These are phyloP conservation scores for Hypoxylon cercidicola DNA, from an alignment of 495 filamentous ascomycete species.

Conservation along the genomic window DNA sequence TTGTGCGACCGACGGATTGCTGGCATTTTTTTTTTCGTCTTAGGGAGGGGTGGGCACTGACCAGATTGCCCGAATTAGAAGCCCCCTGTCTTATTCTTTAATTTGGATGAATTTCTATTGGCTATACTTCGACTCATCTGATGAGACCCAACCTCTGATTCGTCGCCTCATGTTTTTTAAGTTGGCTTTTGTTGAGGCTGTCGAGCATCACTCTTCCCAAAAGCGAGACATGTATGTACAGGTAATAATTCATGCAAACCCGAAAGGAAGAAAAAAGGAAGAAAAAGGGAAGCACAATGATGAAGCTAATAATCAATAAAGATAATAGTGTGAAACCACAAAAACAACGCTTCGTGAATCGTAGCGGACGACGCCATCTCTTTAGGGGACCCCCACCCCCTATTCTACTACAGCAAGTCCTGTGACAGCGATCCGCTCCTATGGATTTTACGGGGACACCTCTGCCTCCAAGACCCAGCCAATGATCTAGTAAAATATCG, in stretches of 20 bases:
- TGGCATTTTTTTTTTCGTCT: slow-evolving; percentile 30
- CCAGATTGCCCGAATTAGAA: slow-evolving; percentile 28
- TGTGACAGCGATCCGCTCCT: slow-evolving; percentile 9
- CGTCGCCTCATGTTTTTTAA: slow-evolving; percentile 41
- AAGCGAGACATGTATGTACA: slow-evolving; percentile 24
- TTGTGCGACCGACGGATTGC: slow-evolving; percentile 33
- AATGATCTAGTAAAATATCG: slow-evolving; percentile 29
- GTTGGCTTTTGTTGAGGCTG: slow-evolving; percentile 39
- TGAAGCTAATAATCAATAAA: not conserved
- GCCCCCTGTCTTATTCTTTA: slow-evolving; percentile 15
- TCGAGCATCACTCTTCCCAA: slow-evolving; percentile 23
- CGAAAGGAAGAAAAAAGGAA: slow-evolving; percentile 10
- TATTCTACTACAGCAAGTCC: slow-evolving; percentile 17
- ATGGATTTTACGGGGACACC: slow-evolving; percentile 17
- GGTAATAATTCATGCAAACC: slow-evolving; percentile 6
- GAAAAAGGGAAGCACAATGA: slow-evolving; percentile 10
- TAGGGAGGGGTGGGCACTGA: slow-evolving; percentile 4
- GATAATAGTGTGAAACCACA: not conserved
- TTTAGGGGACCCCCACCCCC: slow-evolving; percentile 1
- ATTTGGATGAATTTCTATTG: slow-evolving; percentile 33
- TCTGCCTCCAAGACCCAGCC: slow-evolving; percentile 30
- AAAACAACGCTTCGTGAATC: slow-evolving; percentile 7
- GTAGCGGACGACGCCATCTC: no score
- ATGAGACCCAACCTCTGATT: slow-evolving; percentile 30
- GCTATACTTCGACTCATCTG: slow-evolving; percentile 4